phyloP scores from a whole-genome alignment of 805 yeast genomes.

The Barnettozyma salicaria region DNA sequence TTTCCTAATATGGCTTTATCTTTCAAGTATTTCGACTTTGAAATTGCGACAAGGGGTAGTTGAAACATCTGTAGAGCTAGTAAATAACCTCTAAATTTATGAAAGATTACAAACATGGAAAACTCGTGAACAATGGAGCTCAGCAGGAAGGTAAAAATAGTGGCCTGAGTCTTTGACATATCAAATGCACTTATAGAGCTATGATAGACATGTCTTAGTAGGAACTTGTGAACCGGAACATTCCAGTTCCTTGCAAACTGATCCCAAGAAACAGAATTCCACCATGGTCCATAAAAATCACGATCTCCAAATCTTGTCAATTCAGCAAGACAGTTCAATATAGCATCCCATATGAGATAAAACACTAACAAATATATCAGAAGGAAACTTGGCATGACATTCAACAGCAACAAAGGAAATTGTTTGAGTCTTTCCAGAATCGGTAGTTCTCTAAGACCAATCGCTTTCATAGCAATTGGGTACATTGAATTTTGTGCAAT shows the following conservation, averaged over 20 bases:
- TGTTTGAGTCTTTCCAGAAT: slow-evolving; percentile 35
- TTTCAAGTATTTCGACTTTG: slow-evolving; percentile 52
- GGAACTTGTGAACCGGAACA: slow-evolving; percentile 83
- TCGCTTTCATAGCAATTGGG: slow-evolving; percentile 62
- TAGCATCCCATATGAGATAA: slow-evolving; percentile 93
- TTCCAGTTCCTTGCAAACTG: slow-evolving; percentile 95
- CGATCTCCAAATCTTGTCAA: slow-evolving; percentile 83
- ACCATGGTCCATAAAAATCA: slow-evolving; percentile 94
- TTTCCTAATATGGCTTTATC: slow-evolving; percentile 63
- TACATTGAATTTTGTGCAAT: slow-evolving; percentile 71
- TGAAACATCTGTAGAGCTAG: slow-evolving; percentile 82
- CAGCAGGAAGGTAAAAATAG: slow-evolving; percentile 68
- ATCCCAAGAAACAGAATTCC: slow-evolving; percentile 93
- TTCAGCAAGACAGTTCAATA: slow-evolving; percentile 85
- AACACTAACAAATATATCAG: slow-evolving; percentile 71
- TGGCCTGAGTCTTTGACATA: slow-evolving; percentile 61
- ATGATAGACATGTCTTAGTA: slow-evolving; percentile 91
- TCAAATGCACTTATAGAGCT: slow-evolving; percentile 74
- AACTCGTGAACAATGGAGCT: slow-evolving; percentile 85
- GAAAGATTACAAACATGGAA: slow-evolving; percentile 86
- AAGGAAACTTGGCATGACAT: slow-evolving; percentile 75
- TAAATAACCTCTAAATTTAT: slow-evolving; percentile 73
- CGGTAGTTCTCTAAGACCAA: slow-evolving; percentile 47
- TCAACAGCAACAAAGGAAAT: slow-evolving; percentile 59
- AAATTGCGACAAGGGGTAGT: slow-evolving; percentile 66